Percentiles rank a stretch among this genome's conserved stretches.
phyloP scores from a whole-genome alignment of 2,329 filamentous ascomycete species.

The Aspergillus proliferans region DNA sequence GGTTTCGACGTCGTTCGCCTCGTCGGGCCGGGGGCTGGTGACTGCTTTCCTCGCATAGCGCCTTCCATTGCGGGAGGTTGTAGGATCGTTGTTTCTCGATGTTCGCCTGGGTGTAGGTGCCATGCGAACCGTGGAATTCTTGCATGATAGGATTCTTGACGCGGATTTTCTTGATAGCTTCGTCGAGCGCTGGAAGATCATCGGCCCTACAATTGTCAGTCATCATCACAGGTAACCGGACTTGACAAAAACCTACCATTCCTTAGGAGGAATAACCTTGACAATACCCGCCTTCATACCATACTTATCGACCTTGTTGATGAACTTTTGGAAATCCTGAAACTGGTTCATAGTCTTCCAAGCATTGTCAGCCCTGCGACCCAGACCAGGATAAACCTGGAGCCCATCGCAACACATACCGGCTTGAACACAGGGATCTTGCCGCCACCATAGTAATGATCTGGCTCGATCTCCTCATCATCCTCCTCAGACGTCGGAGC shows the following conservation, averaged over 20 bases:
- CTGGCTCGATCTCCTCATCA: constrained; percentile 72
- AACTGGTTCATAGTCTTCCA: constrained; percentile 81
- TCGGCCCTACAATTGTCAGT: constrained; percentile 48
- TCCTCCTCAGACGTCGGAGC: constrained; percentile 45
- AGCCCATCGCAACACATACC: constrained; percentile 42
- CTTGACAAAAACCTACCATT: constrained; percentile 63
- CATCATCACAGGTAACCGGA: neutral
- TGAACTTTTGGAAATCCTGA: constrained; percentile 84
- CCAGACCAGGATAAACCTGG: no score
- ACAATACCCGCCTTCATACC: constrained; percentile 97
- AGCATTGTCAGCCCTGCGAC: constrained; percentile 12
- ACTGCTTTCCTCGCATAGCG: constrained; percentile 87
- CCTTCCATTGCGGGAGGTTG: constrained; percentile 93
- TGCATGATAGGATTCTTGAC: constrained; percentile 98
- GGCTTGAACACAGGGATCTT: constrained; percentile 91
- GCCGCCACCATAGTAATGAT: constrained; percentile 76
- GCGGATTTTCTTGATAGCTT: constrained; percentile 81
- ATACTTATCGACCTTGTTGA: constrained; percentile 83
- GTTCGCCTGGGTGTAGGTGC: constrained; percentile 94
- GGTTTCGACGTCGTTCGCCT: constrained; percentile 53
- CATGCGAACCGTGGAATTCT: constrained; percentile 92
- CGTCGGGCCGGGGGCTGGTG: constrained; percentile 90
- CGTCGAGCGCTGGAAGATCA: constrained; percentile 68
- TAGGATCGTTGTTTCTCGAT: constrained; percentile 94
- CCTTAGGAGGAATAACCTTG: constrained; percentile 85